Evolutionary conservation across 345 rosid genomes (phyloP), one percentile per base, ranked within the genome.

Genomic region (Boechera divaricarpa): DNA sequence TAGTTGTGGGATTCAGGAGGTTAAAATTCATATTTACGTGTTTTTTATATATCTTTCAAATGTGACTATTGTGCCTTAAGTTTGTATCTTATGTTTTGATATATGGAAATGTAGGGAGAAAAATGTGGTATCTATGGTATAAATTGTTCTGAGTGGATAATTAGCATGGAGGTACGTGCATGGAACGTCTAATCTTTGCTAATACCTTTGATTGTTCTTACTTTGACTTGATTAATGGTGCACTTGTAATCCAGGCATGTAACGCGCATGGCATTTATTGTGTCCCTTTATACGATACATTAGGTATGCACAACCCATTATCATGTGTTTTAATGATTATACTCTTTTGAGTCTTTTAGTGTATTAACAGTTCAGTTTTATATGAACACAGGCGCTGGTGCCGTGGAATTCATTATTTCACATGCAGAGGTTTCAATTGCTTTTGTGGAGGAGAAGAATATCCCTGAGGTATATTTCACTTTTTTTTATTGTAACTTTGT

Each of bases 121-220:
- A 89, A 86, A 83, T 92, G 98, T 76, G 96, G 98, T 57, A 87
- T 90, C 65, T 92, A 80, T 62, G 98, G 98, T 61, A 88, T 87
- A 72, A 92, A 92, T 41, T 84, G 82, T 47, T 36, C 94, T 3
- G 92, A 90, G 73, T 92, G 98, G 98, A 78, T 90, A 72, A 86
- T 92, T 67, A 89, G 98, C 88, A 90, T 92, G 98, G 92, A 92
- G 96, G 97, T 91, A 78, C 13, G 35, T 47, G 21, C 21, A 18
- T 18, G 5, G 5, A 56, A 38, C 24, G 3, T 18, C 7, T 64
- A 10, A 58, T 31, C 15, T 51, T 55, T 64, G 59, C 31, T 58
- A 9, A 31, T 48, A 49, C 12, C 4, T n/a, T 62, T 59, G 24
- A 44, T 64, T 68, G 5, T 8, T 53, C 68, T 57, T n/a, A 6